phyloP scores from a whole-genome alignment of 495 filamentous ascomycete species.

The Astrothelium subdiscretum region DNA sequence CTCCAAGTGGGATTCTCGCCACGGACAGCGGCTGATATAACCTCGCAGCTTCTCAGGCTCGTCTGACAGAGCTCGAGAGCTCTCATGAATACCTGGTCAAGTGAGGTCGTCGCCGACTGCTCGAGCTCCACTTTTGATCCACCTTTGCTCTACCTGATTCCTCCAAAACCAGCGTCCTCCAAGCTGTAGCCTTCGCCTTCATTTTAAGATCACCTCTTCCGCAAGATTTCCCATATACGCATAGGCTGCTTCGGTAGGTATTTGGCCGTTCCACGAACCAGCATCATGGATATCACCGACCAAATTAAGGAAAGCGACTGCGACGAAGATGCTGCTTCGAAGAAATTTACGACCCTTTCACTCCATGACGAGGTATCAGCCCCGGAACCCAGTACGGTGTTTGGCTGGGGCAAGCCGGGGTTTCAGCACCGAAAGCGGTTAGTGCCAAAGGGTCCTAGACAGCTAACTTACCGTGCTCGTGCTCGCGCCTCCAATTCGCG shows the following conservation, averaged over 20 bases:
- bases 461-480: too few relatives aligned
- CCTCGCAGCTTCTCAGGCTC: not conserved
- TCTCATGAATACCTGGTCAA: not conserved
- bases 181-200: not conserved
- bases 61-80: too few relatives aligned
- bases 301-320: not conserved
- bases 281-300: not conserved
- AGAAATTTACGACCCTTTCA: not conserved
- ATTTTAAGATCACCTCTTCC: too few relatives aligned
- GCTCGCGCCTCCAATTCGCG: not conserved
- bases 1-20: too few relatives aligned
- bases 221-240: too few relatives aligned
- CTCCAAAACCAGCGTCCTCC: too few relatives aligned
- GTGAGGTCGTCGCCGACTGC: not conserved
- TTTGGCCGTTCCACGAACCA: too few relatives aligned
- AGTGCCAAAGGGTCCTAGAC: not conserved
- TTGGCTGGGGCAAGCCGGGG: not conserved
- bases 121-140: not conserved
- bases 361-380: not conserved
- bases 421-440: not conserved
- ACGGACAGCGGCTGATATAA: not conserved
- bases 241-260: too few relatives aligned
- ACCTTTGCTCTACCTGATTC: too few relatives aligned
- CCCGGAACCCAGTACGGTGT: not conserved
- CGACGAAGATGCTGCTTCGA: not conserved